A percentile compares a stretch with the other conserved stretches of the same genome.
These are phyloP conservation scores for Fusarium sp. DNA, from an alignment of 2,329 filamentous ascomycete species.

Conservation along the genomic window DNA sequence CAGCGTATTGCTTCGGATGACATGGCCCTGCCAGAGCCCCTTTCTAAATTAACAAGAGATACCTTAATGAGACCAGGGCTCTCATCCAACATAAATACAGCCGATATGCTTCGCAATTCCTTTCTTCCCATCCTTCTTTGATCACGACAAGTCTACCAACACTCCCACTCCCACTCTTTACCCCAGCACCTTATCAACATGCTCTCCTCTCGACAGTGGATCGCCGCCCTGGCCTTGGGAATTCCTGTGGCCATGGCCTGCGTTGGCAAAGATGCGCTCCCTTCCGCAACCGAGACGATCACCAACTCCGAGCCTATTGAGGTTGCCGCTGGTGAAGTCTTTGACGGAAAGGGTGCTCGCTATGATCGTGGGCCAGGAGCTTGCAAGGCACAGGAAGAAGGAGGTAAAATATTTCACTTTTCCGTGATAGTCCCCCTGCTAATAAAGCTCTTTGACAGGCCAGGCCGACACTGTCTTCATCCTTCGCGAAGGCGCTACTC, in stretches of 20 bases:
- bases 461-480: slow-evolving; percentile 31
- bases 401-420: slow-evolving; percentile 47
- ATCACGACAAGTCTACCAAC: neutral
- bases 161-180: neutral
- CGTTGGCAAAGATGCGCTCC: slow-evolving; percentile 40
- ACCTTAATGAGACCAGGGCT: neutral
- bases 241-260: slow-evolving; percentile 46
- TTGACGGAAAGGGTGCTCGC: slow-evolving; percentile 46
- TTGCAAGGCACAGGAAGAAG: slow-evolving; percentile 51
- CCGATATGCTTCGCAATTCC: neutral
- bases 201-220: slow-evolving; percentile 1
- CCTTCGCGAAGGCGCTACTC: slow-evolving; percentile 28
- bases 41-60: neutral
- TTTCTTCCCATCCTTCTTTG: neutral
- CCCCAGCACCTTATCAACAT: neutral
- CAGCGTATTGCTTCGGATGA: neutral
- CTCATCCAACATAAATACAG: neutral
- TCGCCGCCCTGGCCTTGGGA: slow-evolving; percentile 18
- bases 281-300: slow-evolving; percentile 39
- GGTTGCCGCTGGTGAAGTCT: slow-evolving; percentile 42
- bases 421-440: neutral
- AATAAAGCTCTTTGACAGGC: neutral
- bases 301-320: slow-evolving; percentile 45
- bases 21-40: neutral
- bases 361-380: slow-evolving; percentile 50